Base-by-base conservation (phyloP, 2,329 filamentous ascomycete species). In the Juglanconis juglandina region DNA sequence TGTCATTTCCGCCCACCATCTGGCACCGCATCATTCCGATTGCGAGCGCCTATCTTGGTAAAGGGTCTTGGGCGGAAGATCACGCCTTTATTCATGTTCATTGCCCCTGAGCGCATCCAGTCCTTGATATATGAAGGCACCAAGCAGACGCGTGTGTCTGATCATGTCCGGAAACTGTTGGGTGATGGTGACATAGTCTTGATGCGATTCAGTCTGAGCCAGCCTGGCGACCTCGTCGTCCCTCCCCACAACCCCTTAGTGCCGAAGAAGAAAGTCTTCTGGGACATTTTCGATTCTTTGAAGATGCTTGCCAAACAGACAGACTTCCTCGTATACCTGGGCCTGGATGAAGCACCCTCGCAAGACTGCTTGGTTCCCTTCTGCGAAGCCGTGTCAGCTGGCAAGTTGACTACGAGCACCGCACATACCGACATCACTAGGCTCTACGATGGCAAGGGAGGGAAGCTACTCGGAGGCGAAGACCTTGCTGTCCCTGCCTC, bases 371-470 rank as follows among this genome's bases (percentile, higher is more conserved):
- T 46, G 10, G 10, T 5, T 14, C 24, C 48, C 17, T 46, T 58
- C 14, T 51, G 35, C 17, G 13, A 52, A 32, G 55, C 55, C 4
- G 37, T 51, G 32, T n/a, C 47, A 9, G 41, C 37, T 30, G 55
- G 55, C 9, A 30, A 32, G 13, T 30, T 58, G 13, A 37, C 37
- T n/a, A 42, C 30, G 10, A 58, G 55, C 48, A 37, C 37, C 50
- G 55, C 7, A 33, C 55, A 51, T 51, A 48, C 55, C 48, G 55
- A 58, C 32, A 30, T 58, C 7, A 35, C 55, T 8, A 34, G 55
- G 32, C 55, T 58, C 4, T 58, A 58, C 14, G 55, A 58, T 34
- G 55, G 55, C 32, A 58, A 52, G 14, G 55, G 55, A 46, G 55
- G 55, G 11, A 58, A 37, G 30, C 5, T 52, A 7, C 47, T 58